Evolutionary conservation across 2,329 filamentous ascomycete species (phyloP), one percentile per base, ranked within the genome.

Genomic region (Penicillium italicum): DNA sequence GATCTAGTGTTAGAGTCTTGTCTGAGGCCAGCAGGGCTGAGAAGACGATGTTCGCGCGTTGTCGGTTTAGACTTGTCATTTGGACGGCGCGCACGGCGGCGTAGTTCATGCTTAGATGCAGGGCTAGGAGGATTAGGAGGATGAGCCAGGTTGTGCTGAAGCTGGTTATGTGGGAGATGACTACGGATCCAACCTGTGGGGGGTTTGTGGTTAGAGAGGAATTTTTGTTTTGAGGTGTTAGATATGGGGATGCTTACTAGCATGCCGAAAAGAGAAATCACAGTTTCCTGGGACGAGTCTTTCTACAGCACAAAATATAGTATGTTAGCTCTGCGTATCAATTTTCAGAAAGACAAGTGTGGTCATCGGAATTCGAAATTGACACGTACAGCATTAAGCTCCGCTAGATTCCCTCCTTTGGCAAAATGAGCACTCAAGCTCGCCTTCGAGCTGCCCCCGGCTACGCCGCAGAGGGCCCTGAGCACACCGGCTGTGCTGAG

Each of bases 271-370:
- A 97, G 79, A 2, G 90, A 93, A 54, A 99, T 90, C 20, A 96
- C 85, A 0, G 93, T 97, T 75, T 97, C 94, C 76, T 97, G 94
- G 62, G 90, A 95, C 12, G 91, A 91, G 71, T 97, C 93, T 82
- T 96, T 87, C 77, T 82, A 65, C 44, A 31, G 16, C 53, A 24
- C 14, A 5, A 11, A 24, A 37, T 16, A 26, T 38, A 59, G 20
- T 1, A 22, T 5, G 18, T 62, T 28, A 63, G 43, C 50, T 38
- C 16, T 33, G 5, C 1, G 8, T 18, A 10, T 20, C 20, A 24
- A 33, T 33, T 33, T 4, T 14, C 11, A 20, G 4, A 0, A 11
- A 9, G n/a, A n/a, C n/a, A n/a, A n/a, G n/a, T n/a, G n/a, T n/a
- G n/a, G n/a, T n/a, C 28, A 31, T 22, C 11, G 12, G 3, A 45